Base-by-base conservation (phyloP, 805 yeast genomes). In the Yarrowia alimentaria region DNA sequence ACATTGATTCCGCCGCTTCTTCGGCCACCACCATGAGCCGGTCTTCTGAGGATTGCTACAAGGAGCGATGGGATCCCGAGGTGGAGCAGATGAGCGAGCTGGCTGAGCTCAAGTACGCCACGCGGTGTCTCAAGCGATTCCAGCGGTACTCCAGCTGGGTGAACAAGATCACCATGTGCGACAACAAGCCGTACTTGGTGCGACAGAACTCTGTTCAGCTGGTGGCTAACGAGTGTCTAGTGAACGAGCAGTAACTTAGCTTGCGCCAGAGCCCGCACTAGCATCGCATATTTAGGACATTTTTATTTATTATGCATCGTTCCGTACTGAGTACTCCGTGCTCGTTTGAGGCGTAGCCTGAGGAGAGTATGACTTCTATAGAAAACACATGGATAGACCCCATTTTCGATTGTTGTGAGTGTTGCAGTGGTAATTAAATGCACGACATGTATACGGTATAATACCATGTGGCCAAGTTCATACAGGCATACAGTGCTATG, bases 31-130 rank as follows among this genome's bases (percentile, higher is more conserved):
- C 37, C 22, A 30, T 31, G 28, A 31, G 35, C 37, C 35, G 30
- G 10, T 43, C 50, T 13, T 43, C 50, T 21, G 50, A 43, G 22
- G 21, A 30, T 21, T 10, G 29, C 14, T 30, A 0, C 50, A 43
- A 43, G 50, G 50, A 43, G 29, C 35, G 50, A 3, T 43, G 50
- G 50, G 50, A 43, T 22, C 50, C 50, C 18, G 50, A 43, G 30
- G 50, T 43, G 30, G 50, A 43, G 30, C 50, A 43, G 37, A 30
- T 43, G 50, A 31, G 29, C 29, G 50, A 43, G 37, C 29, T 21
- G 50, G 50, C 50, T 22, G 37, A 30, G 22, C 30, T 43, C 28
- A 31, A 43, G 37, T 43, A 43, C 30, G 50, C 50, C 3, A 43
- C 50, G 6, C 35, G 50, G 37, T 43, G 50, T 7, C 50, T 43